These are phyloP conservation scores for Apiospora rasikravindrae DNA, from an alignment of 2,329 filamentous ascomycete species.

Conservation along the genomic window DNA sequence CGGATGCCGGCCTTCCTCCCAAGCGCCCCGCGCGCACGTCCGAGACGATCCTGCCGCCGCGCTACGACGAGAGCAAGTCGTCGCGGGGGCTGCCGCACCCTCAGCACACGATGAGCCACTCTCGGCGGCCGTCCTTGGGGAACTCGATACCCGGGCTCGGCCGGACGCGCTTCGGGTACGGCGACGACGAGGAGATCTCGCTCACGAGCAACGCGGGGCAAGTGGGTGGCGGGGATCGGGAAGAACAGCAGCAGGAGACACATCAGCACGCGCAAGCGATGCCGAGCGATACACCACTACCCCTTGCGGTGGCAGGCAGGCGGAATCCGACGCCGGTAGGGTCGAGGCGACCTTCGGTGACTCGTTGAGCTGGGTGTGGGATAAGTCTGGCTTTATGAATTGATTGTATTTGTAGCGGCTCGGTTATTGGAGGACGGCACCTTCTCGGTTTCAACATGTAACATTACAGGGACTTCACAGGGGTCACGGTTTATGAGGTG, in stretches of 20 bases:
- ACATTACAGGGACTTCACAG: too few relatives aligned
- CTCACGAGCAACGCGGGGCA: constrained; percentile 21
- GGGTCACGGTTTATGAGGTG: too few relatives aligned
- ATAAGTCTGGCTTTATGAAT: not conserved
- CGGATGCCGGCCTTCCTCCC: not conserved
- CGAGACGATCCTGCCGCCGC: not conserved
- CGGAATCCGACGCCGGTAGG: not conserved
- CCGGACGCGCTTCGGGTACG: not conserved
- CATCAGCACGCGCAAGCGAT: not conserved
- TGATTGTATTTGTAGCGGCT: not conserved
- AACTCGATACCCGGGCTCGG: not conserved
- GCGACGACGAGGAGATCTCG: constrained; percentile 20
- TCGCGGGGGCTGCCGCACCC: not conserved
- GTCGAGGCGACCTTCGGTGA: not conserved
- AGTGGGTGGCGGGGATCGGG: not conserved
- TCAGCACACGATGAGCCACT: not conserved
- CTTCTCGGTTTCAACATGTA: not conserved
- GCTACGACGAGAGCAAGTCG: not conserved
- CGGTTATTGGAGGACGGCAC: not conserved
- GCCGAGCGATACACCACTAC: not conserved
- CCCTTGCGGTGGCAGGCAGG: not conserved
- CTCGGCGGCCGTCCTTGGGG: not conserved
- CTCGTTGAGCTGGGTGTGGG: not conserved
- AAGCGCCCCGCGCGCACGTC: not conserved
- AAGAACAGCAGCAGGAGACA: too few relatives aligned